A percentile compares a stretch with the other conserved stretches of the same genome.
phyloP scores from a whole-genome alignment of 2,329 filamentous ascomycete species.

The Fusarium transvaalense region DNA sequence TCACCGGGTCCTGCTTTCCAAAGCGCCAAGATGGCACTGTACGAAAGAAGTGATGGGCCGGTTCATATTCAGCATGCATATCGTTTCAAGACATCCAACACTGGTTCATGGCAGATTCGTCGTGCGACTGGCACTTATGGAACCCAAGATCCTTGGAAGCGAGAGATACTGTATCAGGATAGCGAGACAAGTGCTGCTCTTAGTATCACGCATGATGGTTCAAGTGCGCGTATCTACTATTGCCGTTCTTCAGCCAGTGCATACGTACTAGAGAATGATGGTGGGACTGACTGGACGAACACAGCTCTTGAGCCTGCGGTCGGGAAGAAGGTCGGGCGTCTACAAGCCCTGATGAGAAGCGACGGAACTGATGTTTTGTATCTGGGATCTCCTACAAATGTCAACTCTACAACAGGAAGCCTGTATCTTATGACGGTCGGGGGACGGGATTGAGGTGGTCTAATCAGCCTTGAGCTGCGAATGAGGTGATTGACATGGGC shows the following conservation, averaged over 20 bases:
- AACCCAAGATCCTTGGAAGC: constrained; percentile 13
- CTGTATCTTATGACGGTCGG: constrained; percentile 13
- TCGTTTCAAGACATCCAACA: constrained; percentile 14
- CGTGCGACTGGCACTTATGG: constrained; percentile 15
- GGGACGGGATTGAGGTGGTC: background rate
- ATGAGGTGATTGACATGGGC: too few relatives aligned
- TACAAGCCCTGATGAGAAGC: constrained; percentile 21
- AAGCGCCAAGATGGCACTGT: constrained; percentile 21
- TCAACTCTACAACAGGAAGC: constrained; percentile 29
- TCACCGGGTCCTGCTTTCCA: constrained; percentile 16
- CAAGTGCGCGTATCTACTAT: constrained; percentile 19
- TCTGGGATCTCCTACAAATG: constrained; percentile 23
- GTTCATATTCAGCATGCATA: constrained; percentile 21
- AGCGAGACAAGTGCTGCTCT: constrained; percentile 17
- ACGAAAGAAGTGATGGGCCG: background rate
- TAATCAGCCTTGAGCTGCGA: background rate
- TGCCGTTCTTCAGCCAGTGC: constrained; percentile 12
- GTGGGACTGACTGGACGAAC: constrained; percentile 16
- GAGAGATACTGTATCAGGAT: constrained; percentile 12
- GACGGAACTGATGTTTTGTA: constrained; percentile 32
- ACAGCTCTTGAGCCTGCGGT: constrained; percentile 13
- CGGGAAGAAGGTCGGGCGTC: constrained; percentile 26
- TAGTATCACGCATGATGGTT: constrained; percentile 21
- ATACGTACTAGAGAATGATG: constrained; percentile 29
- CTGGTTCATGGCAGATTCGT: constrained; percentile 14